These are phyloP conservation scores for Bipolaris zeicola DNA, from an alignment of 2,329 filamentous ascomycete genomes.

Conservation along the genomic window DNA sequence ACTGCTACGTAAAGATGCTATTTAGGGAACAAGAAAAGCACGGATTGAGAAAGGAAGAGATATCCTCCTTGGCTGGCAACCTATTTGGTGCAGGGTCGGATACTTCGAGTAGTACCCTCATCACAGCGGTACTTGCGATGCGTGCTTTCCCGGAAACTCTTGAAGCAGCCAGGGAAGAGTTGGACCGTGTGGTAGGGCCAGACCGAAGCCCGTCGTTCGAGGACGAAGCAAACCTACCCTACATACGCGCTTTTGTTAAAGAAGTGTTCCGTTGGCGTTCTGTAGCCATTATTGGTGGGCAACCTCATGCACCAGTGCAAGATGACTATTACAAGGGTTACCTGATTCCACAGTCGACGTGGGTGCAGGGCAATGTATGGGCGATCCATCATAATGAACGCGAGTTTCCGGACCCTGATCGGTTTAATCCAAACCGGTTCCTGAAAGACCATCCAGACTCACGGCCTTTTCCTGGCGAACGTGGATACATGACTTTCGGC, in stretches of 20 bases:
- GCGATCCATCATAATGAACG: conserved; percentile 49
- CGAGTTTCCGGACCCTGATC: conserved; percentile 47
- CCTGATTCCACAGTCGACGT: conserved; percentile 48
- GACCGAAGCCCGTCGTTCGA: conserved; percentile 44
- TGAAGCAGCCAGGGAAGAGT: conserved; percentile 39
- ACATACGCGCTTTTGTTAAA: conserved; percentile 49
- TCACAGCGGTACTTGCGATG: conserved; percentile 44
- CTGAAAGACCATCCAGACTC: conserved; percentile 36
- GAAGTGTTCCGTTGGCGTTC: conserved; percentile 46
- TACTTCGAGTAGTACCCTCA: conserved; percentile 43
- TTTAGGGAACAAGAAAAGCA: conserved; percentile 48
- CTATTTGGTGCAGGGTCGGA: conserved; percentile 44
- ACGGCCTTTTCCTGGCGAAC: conserved; percentile 46
- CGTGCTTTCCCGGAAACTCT: conserved; percentile 41
- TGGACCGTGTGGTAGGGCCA: conserved; percentile 40
- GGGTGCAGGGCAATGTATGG: conserved; percentile 51
- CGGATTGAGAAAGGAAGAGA: conserved; percentile 36
- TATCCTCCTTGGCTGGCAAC: conserved; percentile 41
- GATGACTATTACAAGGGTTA: conserved; percentile 48
- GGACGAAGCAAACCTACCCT: conserved; percentile 39
- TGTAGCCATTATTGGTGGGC: conserved; percentile 44
- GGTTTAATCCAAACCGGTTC: conserved; percentile 44
- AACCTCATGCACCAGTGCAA: conserved; percentile 43
- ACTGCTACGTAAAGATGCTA: conserved; percentile 48
- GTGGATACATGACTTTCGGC: conserved; percentile 62